Evolutionary conservation across 805 yeast genomes (phyloP).

Genomic region (Hemisphaericaspora nanyangensis): DNA sequence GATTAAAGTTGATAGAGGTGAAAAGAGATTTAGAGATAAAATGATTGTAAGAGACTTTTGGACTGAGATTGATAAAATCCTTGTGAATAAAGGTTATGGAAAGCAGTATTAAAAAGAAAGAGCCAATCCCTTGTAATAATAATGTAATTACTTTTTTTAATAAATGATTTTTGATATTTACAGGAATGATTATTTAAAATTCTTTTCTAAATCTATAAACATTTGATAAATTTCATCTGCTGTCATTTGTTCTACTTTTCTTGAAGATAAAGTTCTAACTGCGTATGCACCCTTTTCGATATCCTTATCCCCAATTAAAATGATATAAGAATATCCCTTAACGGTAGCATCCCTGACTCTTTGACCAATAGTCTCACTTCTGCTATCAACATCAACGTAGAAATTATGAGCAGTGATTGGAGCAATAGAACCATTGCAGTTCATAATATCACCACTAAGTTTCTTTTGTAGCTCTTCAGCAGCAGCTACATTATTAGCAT

Average conservation of each 20-base stretch:
- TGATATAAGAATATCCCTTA: slow-evolving; percentile 72
- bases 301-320: slow-evolving; percentile 89
- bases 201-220: slow-evolving; percentile 57
- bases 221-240: slow-evolving; percentile 47
- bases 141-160: too few species aligned
- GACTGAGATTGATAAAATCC: slow-evolving; percentile 73
- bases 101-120: slow-evolving; percentile 2
- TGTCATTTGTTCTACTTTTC: slow-evolving; percentile 42
- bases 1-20: slow-evolving; percentile 69
- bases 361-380: slow-evolving; percentile 75
- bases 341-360: slow-evolving; percentile 75
- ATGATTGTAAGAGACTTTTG: slow-evolving; percentile 84
- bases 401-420: slow-evolving; percentile 59
- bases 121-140: too few species aligned
- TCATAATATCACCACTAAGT: slow-evolving; percentile 44
- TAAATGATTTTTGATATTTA: slow-evolving; percentile 7
- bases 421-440: slow-evolving; percentile 34
- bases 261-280: slow-evolving; percentile 54
- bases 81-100: slow-evolving; percentile 62
- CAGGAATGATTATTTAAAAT: slow-evolving; percentile 25
- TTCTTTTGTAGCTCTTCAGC: slow-evolving; percentile 46
- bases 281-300: slow-evolving; percentile 55
- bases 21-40: slow-evolving; percentile 80
- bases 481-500: slow-evolving; percentile 52
- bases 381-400: slow-evolving; percentile 69